Evolutionary conservation across 2,329 filamentous ascomycete species (phyloP).

Genomic region (Fusarium sp.): DNA sequence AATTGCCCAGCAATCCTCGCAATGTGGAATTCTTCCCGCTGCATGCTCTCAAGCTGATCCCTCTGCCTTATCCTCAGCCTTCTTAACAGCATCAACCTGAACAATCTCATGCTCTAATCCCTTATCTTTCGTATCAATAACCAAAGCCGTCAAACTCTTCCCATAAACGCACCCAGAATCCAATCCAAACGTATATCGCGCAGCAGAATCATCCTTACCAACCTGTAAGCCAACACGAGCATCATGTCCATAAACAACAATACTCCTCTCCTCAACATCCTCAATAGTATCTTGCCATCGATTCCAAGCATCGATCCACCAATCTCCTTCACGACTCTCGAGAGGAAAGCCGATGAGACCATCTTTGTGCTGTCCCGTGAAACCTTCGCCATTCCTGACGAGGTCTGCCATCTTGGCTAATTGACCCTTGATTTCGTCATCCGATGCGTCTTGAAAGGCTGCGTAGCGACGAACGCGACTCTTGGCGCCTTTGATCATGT

Average conservation of each 20-base stretch:
- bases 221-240: slow-evolving; percentile 71
- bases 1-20: background rate
- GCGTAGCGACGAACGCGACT: slow-evolving; percentile 20
- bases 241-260: slow-evolving; percentile 88
- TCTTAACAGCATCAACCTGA: slow-evolving; percentile 15
- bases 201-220: slow-evolving; percentile 35
- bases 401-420: background rate
- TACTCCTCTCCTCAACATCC: slow-evolving; percentile 55
- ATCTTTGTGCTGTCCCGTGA: background rate
- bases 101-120: slow-evolving; percentile 24
- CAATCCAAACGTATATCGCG: slow-evolving; percentile 79
- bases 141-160: slow-evolving; percentile 30
- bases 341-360: slow-evolving; percentile 9
- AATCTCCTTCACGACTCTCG: slow-evolving; percentile 30
- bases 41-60: background rate
- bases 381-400: slow-evolving; percentile 4
- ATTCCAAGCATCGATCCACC: slow-evolving; percentile 38
- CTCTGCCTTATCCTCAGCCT: background rate
- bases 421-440: slow-evolving; percentile 2
- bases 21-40: background rate
- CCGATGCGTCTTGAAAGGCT: slow-evolving; percentile 2
- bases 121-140: background rate
- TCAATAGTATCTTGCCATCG: slow-evolving; percentile 28
- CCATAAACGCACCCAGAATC: slow-evolving; percentile 84
- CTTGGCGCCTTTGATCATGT: slow-evolving; percentile 30